Evolutionary conservation across 768 basidiomycete genomes (phyloP), one percentile per base, ranked within the genome.

Genomic region (Porpolomopsis calyptriformis): DNA sequence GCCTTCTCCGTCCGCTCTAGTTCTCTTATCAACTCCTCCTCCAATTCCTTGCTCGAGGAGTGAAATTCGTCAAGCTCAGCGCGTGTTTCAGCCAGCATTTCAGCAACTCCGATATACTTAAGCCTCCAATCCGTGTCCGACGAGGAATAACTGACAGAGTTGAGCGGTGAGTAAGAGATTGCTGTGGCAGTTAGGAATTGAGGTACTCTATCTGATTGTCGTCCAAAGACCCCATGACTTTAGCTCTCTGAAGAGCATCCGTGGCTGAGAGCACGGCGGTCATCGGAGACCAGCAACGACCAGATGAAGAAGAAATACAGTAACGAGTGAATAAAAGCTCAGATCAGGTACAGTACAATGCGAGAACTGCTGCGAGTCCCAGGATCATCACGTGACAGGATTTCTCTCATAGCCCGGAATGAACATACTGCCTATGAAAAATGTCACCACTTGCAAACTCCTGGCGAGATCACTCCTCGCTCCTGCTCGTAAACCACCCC

Each of bases 21-120:
- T 61, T 98, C 94, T 51, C 75, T 76, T 72, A 93, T 91, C 53
- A 97, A 67, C 64, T 97, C 94, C 47, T 90, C 85, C 65, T 94
- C 91, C 27, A 94, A 76, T 53, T 93, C 90, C 64, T 85, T 89
- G 69, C 85, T 83, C 51, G 85, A 81, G 54, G 80, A 72, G 56
- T 89, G 83, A 60, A 90, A 90, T 57, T 93, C 85, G 58, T 85
- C 80, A 42, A 94, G 80, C 64, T 92, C 90, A 9, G 78, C 71
- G 49, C 84, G 77, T 26, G 90, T 89, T 62, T 91, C 86, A 25
- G 78, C 61, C 53, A 93, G 73, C 77, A 90, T 86, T 51, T 89
- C 83, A 42, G 81, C 77, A 43, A 85, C 82, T 64, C 87, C 85
- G 64, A 80, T 74, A 61, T 85, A 87, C 62, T 85, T 87, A 52